Percentiles rank a stretch among this genome's conserved stretches.
Evolutionary conservation across 2,329 filamentous ascomycete species (phyloP).

Genomic region (Fusarium neocosmosporiellum): DNA sequence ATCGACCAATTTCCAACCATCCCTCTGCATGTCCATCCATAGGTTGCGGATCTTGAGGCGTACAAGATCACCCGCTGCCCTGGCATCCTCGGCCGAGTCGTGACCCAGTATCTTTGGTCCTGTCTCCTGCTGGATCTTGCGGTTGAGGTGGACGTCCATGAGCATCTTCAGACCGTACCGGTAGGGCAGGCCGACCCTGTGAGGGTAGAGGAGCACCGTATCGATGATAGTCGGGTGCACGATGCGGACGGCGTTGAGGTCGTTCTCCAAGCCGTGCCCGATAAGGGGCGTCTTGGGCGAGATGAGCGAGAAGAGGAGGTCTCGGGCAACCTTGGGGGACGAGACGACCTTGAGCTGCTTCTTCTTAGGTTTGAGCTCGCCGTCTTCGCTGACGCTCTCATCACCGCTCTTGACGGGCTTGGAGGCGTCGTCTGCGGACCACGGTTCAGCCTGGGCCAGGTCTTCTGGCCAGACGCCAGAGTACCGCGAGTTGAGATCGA

Average conservation of each 20-base stretch:
- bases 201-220: constrained; percentile 86
- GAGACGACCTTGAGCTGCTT: constrained; percentile 76
- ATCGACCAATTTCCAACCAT: constrained; percentile 74
- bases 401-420: constrained; percentile 41
- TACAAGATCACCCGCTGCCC: constrained; percentile 88
- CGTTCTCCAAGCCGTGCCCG: constrained; percentile 95
- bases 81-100: constrained; percentile 92
- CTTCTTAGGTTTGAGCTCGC: constrained; percentile 43
- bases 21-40: constrained; percentile 74
- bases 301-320: constrained; percentile 80
- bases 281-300: constrained; percentile 84
- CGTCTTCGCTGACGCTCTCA: constrained; percentile 43
- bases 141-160: constrained; percentile 74
- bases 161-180: constrained; percentile 83
- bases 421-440: constrained; percentile 46
- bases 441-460: constrained; percentile 74
- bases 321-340: constrained; percentile 79
- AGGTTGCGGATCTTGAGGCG: constrained; percentile 74
- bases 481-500: constrained; percentile 93
- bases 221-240: constrained; percentile 89
- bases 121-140: constrained; percentile 81
- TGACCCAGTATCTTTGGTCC: constrained; percentile 71
- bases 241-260: constrained; percentile 86
- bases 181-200: constrained; percentile 79
- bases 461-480: constrained; percentile 87